Evolutionary conservation across 2,329 filamentous ascomycete genomes (phyloP).

Genomic region (Paracorniculantispora psalliotae): DNA sequence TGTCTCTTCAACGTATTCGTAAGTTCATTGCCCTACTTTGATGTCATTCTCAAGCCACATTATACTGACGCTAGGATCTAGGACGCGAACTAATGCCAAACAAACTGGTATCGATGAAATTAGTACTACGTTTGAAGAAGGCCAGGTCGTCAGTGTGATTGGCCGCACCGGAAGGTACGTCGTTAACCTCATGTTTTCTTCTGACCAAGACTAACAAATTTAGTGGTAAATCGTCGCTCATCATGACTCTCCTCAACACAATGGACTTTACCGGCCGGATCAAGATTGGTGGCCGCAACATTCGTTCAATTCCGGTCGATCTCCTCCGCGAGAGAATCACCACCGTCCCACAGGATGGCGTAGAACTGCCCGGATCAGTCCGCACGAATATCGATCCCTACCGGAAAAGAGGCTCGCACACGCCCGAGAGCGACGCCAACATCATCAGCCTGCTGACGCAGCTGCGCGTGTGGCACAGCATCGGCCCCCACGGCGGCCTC

Average conservation of each 20-base stretch:
- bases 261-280: constrained; percentile 4
- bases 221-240: constrained; percentile 2
- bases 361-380: background rate
- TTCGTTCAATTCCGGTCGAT: background rate
- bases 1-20: constrained; percentile 25
- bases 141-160: constrained; percentile 6
- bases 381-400: constrained; percentile 11
- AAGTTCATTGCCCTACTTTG: background rate
- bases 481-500: constrained; percentile 5
- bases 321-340: constrained; percentile 25
- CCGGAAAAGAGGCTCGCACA: background rate
- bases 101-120: constrained; percentile 13
- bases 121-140: constrained; percentile 13
- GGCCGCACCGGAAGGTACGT: constrained; percentile 13
- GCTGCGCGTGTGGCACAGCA: constrained; percentile 9
- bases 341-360: constrained; percentile 23
- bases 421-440: background rate
- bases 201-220: background rate
- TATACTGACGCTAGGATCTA: background rate
- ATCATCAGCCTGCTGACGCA: constrained; percentile 7
- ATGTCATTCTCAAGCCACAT: background rate
- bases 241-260: background rate
- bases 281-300: constrained; percentile 11
- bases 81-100: constrained; percentile 30
- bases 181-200: constrained; percentile 9